Evolutionary conservation across 352 stramenopile genomes (phyloP), one percentile per base, ranked within the genome.

Genomic region (Pythium myriotylum): DNA sequence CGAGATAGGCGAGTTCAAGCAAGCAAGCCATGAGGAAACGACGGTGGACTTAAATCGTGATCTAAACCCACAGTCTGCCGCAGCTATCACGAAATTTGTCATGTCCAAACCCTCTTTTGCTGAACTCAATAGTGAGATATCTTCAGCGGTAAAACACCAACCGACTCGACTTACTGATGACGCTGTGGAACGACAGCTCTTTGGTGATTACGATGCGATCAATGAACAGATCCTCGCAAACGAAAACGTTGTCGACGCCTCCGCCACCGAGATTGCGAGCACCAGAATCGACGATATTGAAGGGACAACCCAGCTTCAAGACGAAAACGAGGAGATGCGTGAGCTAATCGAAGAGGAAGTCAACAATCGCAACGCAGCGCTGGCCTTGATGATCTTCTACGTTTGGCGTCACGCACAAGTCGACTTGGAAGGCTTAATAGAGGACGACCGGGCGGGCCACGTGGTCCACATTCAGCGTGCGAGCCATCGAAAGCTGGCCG

Each of bases 291-390:
- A 39, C 13, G 69, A 81, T 41, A 59, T 66, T 17, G 16, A 29
- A 5, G 49, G 54, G 17, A 66, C 54, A 3, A 61, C 59, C 16
- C 67, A 73, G 37, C 76, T 79, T 42, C 76, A 68, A 27, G 74
- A 58, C 4, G 72, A 83, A 62, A 62, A 84, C 43, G 49, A 74
- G 37, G 74, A 84, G 50, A 39, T 86, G 10, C 59, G 70, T 5
- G 51, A 26, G 29, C 64, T 66, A n/a, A 76, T 88, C 26, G 45
- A 62, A 26, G 32, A 48, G 13, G 70, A 84, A 35, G 70, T 70
- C n/a, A 42, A 39, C 14, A 63, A 57, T 3, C 67, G 70, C 16
- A 68, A 84, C 50, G 61, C 68, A 19, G 69, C 64, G 47, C 52
- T 83, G 24, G 74, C 76, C 4, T 42, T 65, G 49, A 42, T 84